These are phyloP conservation scores for Sherardia arvensis DNA, from an alignment of 257 asterid genomes.

Conservation along the genomic window DNA sequence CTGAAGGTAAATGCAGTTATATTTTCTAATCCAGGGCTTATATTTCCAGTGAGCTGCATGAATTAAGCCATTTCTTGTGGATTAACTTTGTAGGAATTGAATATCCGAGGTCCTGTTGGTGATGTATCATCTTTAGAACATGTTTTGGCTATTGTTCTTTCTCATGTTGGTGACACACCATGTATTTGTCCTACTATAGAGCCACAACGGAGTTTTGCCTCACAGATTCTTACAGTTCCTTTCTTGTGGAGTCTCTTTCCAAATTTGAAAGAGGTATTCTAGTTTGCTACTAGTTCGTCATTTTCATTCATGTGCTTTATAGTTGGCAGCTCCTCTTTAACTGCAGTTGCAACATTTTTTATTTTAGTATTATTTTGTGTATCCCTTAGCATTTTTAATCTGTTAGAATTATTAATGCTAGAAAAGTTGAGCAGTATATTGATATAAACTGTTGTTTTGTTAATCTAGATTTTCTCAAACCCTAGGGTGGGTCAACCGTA, in stretches of 20 bases:
- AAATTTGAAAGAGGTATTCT: slow-evolving; percentile 69
- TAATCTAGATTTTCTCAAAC: slow-evolving; percentile 61
- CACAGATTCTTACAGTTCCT: slow-evolving; percentile 82
- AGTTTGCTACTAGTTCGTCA: not conserved
- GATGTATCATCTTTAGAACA: slow-evolving; percentile 59
- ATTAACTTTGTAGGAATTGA: slow-evolving; percentile 43
- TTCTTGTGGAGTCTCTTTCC: slow-evolving; percentile 84
- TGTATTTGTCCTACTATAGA: slow-evolving; percentile 64
- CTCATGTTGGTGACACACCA: slow-evolving; percentile 70
- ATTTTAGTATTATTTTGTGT: not conserved
- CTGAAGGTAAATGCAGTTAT: slow-evolving; percentile 44
- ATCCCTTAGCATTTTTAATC: not conserved
- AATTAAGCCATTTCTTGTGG: slow-evolving; percentile 16
- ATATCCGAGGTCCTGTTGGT: slow-evolving; percentile 36
- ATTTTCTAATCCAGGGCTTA: not conserved
- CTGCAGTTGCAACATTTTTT: not conserved
- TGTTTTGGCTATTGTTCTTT: slow-evolving; percentile 42
- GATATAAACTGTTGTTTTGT: slow-evolving; percentile 13
- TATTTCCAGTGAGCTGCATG: slow-evolving; percentile 3
- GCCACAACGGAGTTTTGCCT: slow-evolving; percentile 55
- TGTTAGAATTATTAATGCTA: not conserved
- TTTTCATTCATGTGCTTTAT: not conserved
- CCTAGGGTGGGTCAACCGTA: slow-evolving; percentile 57
- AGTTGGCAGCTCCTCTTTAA: not conserved
- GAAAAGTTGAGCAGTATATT: not conserved